Conservation (phyloP, 2,329 filamentous ascomycete genomes). For the Cryoendolithus antarcticus region DNA sequence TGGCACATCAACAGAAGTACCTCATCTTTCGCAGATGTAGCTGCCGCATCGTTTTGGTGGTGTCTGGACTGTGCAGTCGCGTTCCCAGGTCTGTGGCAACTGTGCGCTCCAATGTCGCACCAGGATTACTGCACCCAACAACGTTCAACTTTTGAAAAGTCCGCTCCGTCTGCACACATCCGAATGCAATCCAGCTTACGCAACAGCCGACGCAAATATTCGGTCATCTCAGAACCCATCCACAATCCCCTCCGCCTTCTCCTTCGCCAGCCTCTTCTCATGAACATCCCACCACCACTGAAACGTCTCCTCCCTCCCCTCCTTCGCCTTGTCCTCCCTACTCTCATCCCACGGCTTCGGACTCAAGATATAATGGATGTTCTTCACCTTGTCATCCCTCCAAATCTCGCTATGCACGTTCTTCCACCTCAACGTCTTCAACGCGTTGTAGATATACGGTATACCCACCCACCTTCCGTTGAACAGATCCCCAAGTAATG, state of each 20-base stretch:
- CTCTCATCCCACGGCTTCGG: conserved; percentile 53
- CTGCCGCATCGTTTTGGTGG: no score
- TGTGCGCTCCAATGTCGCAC: no score
- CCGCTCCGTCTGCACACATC: no score
- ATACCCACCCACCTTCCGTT: conserved; percentile 45
- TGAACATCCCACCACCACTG: conserved; percentile 48
- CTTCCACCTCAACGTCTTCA: conserved; percentile 46
- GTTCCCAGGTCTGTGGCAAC: no score
- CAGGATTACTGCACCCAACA: no score
- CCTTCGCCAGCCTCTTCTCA: conserved; percentile 34
- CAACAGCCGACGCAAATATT: no score
- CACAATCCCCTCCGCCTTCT: conserved; percentile 35
- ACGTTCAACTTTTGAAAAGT: no score
- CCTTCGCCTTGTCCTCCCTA: conserved; percentile 25
- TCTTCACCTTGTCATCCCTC: conserved; percentile 48
- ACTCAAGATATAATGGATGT: conserved; percentile 49
- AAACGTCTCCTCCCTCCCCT: conserved; percentile 35
- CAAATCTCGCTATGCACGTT: conserved; percentile 48
- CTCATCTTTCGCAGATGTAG: no score
- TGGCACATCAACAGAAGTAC: no score
- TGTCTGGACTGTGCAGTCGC: no score
- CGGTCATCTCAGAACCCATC: conserved; percentile 36
- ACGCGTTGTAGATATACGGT: conserved; percentile 49
- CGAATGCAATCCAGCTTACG: no score
- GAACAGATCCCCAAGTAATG: conserved; percentile 45